Evolutionary conservation across 306 rosid genomes (phyloP).

Genomic region (Cicer bijugum): DNA sequence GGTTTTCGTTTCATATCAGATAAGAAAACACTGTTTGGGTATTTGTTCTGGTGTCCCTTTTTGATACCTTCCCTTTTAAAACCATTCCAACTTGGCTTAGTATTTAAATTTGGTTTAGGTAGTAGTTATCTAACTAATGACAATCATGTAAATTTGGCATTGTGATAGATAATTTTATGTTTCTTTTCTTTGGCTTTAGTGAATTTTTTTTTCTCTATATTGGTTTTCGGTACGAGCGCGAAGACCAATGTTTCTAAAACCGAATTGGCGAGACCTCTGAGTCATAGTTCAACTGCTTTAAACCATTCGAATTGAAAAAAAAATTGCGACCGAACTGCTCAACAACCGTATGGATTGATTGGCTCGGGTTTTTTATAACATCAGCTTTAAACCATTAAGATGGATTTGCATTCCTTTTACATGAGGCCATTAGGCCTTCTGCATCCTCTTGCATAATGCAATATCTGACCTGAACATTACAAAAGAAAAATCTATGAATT

Average conservation of each 20-base stretch:
- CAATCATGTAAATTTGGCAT: constrained; percentile 6
- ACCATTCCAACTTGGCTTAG: constrained; percentile 31
- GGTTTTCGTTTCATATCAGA: constrained; percentile 24
- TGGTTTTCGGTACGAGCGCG: not conserved
- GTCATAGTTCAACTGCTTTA: not conserved
- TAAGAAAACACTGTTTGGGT: constrained; percentile 27
- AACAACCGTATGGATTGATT: not conserved
- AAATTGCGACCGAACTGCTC: not conserved
- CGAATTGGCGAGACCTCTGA: not conserved
- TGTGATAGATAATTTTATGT: constrained; percentile 21
- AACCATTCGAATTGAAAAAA: not conserved
- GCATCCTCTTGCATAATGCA: too few species aligned
- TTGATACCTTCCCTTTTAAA: constrained; percentile 12
- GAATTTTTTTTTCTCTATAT: constrained; percentile 25
- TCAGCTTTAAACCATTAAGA: not conserved
- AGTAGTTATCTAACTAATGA: not conserved
- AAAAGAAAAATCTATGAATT: too few species aligned
- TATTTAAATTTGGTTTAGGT: constrained; percentile 25
- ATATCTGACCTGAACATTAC: too few species aligned
- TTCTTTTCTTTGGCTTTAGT: constrained; percentile 31
- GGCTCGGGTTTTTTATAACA: not conserved
- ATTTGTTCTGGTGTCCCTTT: constrained; percentile 34
- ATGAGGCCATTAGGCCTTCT: too few species aligned
- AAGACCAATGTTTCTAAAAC: not conserved
- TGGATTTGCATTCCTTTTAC: too few species aligned